Conservation (phyloP, 805 yeast genomes). For the Cyberlindnera amylophila region DNA sequence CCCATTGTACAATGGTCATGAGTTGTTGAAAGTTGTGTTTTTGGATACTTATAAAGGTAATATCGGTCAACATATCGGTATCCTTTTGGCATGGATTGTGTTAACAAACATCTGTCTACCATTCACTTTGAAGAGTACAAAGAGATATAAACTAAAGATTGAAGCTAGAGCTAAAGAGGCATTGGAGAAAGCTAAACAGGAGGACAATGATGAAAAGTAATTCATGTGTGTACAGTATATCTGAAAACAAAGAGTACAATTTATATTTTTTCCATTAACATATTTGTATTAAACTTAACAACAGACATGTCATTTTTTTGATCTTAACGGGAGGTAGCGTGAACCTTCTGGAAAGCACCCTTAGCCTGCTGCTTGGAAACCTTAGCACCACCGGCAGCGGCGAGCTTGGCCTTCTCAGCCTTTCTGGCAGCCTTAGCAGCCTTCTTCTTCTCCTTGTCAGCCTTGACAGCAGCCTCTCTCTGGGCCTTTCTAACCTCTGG, state of each 20-base stretch:
- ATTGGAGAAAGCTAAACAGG: constrained; percentile 7
- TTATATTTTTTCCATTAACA: constrained; percentile 13
- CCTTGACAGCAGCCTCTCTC: constrained; percentile 84
- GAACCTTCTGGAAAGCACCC: constrained; percentile 97
- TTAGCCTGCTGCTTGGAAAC: constrained; percentile 94
- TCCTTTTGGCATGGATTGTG: constrained; percentile 53
- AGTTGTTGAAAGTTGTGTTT: constrained; percentile 49
- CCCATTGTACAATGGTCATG: constrained; percentile 59
- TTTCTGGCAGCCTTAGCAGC: constrained; percentile 91
- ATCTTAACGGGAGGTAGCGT: constrained; percentile 93
- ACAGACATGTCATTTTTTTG: constrained; percentile 11
- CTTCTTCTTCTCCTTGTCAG: constrained; percentile 87
- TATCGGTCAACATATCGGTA: constrained; percentile 52
- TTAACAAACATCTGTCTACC: constrained; percentile 38
- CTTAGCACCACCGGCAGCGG: constrained; percentile 72
- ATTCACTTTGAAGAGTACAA: constrained; percentile 20
- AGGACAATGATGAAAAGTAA: not conserved
- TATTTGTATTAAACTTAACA: constrained; percentile 15
- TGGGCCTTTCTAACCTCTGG: constrained; percentile 98
- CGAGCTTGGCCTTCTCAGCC: constrained; percentile 84
- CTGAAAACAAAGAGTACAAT: constrained; percentile 10
- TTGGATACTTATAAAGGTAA: constrained; percentile 50
- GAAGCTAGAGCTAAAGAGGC: constrained; percentile 15
- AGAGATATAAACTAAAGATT: constrained; percentile 12
- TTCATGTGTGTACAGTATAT: no score